Percentiles rank a stretch among this genome's conserved stretches.
phyloP scores from a whole-genome alignment of 2,329 filamentous ascomycete species.

The Diaporthe helianthi region DNA sequence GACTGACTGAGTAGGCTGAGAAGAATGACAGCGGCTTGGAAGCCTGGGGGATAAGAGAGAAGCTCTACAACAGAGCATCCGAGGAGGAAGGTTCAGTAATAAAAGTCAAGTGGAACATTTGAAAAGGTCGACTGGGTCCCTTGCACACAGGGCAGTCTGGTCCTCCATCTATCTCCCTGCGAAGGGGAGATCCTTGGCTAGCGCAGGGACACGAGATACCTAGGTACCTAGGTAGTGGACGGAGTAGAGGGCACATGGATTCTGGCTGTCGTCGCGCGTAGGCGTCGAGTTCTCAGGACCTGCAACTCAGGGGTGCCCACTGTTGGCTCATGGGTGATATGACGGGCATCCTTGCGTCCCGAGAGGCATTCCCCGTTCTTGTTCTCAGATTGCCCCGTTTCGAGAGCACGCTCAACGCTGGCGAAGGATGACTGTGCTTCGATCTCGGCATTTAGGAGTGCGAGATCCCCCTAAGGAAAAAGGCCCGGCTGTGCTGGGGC shows the following conservation, averaged over 20 bases:
- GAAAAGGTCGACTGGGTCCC: conserved; percentile 27
- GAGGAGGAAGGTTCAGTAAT: conserved; percentile 24
- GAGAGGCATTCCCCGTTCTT: background rate
- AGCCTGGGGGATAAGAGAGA: conserved; percentile 18
- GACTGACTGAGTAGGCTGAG: conserved; percentile 14
- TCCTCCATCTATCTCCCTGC: conserved; percentile 2
- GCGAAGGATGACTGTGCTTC: conserved; percentile 1
- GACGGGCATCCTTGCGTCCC: conserved; percentile 19
- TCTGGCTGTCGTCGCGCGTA: background rate
- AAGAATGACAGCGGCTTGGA: conserved; percentile 17
- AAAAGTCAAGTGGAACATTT: conserved; percentile 31
- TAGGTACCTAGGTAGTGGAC: background rate
- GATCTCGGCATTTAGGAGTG: conserved; percentile 1
- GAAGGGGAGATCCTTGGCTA: conserved; percentile 19
- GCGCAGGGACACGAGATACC: background rate
- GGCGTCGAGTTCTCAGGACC: background rate
- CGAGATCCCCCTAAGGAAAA: background rate
- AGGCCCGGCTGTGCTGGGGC: background rate
- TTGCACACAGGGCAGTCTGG: conserved; percentile 14
- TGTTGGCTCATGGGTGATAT: conserved; percentile 16
- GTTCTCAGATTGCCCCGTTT: background rate
- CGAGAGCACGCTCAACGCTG: background rate
- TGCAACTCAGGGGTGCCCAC: conserved; percentile 16
- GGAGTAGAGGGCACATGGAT: conserved; percentile 3
- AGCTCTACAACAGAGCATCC: conserved; percentile 19